phyloP scores from a whole-genome alignment of 2,329 filamentous ascomycete genomes.

The Cryoendolithus antarcticus region DNA sequence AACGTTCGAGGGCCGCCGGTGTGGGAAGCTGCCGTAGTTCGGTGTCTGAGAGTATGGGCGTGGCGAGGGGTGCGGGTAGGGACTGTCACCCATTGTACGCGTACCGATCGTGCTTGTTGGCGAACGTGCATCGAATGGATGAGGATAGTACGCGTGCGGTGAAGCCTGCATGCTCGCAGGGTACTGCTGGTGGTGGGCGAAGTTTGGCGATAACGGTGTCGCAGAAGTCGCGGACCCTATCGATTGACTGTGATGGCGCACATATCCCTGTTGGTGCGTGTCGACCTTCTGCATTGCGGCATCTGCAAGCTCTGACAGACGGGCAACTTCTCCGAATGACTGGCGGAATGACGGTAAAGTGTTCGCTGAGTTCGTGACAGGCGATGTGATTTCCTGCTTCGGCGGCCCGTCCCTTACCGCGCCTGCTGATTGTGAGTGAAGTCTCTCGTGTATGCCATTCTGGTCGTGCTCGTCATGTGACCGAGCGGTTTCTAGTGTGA shows the following conservation, averaged over 20 bases:
- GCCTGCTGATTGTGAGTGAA: too few relatives aligned
- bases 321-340: too few relatives aligned
- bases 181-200: slow-evolving; percentile 11
- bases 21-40: slow-evolving; percentile 7
- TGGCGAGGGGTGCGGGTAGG: slow-evolving; percentile 15
- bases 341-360: too few relatives aligned
- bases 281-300: slow-evolving; percentile 12
- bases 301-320: slow-evolving; percentile 14
- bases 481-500: too few relatives aligned
- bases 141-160: slow-evolving; percentile 11
- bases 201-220: slow-evolving; percentile 11
- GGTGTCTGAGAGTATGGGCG: slow-evolving; percentile 1
- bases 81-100: slow-evolving; percentile 6
- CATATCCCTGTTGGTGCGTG: slow-evolving; percentile 8
- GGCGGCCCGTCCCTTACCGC: too few relatives aligned
- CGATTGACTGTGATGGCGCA: slow-evolving; percentile 17
- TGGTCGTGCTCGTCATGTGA: too few relatives aligned
- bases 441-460: too few relatives aligned
- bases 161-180: slow-evolving; percentile 16
- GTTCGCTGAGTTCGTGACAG: too few relatives aligned
- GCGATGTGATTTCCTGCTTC: too few relatives aligned
- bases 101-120: slow-evolving; percentile 14
- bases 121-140: slow-evolving; percentile 10
- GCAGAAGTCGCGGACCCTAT: slow-evolving; percentile 18
- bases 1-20: slow-evolving; percentile 12